Evolutionary conservation across 495 filamentous ascomycete species (phyloP).

Genomic region (Trichoderma gamsii): DNA sequence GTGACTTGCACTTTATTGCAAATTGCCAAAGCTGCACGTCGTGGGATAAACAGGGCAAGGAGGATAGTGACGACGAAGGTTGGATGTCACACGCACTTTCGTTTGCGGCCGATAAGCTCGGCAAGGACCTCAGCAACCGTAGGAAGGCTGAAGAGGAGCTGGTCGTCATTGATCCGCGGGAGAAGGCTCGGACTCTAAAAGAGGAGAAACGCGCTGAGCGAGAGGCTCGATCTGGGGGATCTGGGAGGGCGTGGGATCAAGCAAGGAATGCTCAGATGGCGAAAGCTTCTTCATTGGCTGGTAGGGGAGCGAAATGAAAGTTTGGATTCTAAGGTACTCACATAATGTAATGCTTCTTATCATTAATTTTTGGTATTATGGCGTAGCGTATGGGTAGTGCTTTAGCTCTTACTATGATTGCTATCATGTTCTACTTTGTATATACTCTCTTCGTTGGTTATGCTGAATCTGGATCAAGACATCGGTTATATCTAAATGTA

Average conservation of each 20-base stretch:
- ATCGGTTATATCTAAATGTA: too few species aligned
- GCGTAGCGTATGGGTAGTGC: slow-evolving; percentile 7
- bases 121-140: slow-evolving; percentile 88
- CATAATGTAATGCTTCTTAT: not conserved
- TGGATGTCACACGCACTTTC: slow-evolving; percentile 69
- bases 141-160: slow-evolving; percentile 82
- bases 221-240: slow-evolving; percentile 42
- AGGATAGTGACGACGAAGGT: slow-evolving; percentile 58
- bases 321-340: not conserved
- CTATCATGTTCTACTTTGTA: too few species aligned
- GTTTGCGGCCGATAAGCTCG: slow-evolving; percentile 83
- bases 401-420: not conserved
- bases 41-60: slow-evolving; percentile 60
- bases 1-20: slow-evolving; percentile 88
- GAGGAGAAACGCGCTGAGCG: slow-evolving; percentile 53
- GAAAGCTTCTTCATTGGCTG: slow-evolving; percentile 36
- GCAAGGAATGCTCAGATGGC: slow-evolving; percentile 43
- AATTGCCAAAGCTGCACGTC: slow-evolving; percentile 84
- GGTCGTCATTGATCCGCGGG: slow-evolving; percentile 89
- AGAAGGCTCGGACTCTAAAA: slow-evolving; percentile 68
- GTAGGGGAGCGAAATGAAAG: slow-evolving; percentile 37
- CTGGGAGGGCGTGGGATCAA: slow-evolving; percentile 51
- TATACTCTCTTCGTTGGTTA: too few species aligned
- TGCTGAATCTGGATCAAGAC: too few species aligned
- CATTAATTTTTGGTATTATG: slow-evolving; percentile 17